Conservation (phyloP, 2,329 filamentous ascomycete genomes). For the Pseudogymnoascus sp. region DNA sequence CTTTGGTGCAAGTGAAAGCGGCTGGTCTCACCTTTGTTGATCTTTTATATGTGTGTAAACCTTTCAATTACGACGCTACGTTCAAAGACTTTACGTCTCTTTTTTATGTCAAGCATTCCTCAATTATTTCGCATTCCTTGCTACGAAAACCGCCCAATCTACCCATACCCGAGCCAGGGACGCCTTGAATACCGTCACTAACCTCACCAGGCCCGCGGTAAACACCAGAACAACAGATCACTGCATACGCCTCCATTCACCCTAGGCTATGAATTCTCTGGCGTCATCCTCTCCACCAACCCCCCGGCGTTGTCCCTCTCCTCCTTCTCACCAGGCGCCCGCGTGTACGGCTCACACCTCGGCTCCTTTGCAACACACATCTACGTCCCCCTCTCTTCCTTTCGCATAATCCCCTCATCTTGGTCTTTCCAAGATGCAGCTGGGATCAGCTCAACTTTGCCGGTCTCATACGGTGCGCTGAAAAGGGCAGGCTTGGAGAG, state of each 20-base stretch:
- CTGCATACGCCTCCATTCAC: conserved; percentile 49
- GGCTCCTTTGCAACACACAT: conserved; percentile 48
- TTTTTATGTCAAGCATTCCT: neutral
- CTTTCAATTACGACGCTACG: neutral
- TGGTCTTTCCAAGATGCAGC: conserved; percentile 43
- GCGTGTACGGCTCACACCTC: conserved; percentile 44
- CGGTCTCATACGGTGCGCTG: conserved; percentile 46
- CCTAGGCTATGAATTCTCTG: conserved; percentile 53
- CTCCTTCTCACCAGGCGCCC: conserved; percentile 37
- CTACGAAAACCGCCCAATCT: neutral
- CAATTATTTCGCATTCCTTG: neutral
- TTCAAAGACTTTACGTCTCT: neutral
- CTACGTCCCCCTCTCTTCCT: conserved; percentile 28
- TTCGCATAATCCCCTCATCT: conserved; percentile 37
- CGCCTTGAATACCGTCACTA: no score
- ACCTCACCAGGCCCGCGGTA: conserved; percentile 37
- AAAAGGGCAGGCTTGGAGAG: conserved; percentile 32
- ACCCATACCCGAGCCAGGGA: neutral
- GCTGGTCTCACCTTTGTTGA: conserved; percentile 54
- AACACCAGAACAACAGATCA: conserved; percentile 53
- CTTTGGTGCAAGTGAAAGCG: conserved; percentile 43
- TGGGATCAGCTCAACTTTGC: conserved; percentile 44
- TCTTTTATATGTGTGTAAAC: conserved; percentile 40
- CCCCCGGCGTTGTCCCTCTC: conserved; percentile 30
- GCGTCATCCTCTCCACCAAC: conserved; percentile 40